Percentiles rank a stretch among this genome's conserved stretches.
These are phyloP conservation scores for Xerocomellus chrysenteron DNA, from an alignment of 768 basidiomycete genomes.

Conservation along the genomic window DNA sequence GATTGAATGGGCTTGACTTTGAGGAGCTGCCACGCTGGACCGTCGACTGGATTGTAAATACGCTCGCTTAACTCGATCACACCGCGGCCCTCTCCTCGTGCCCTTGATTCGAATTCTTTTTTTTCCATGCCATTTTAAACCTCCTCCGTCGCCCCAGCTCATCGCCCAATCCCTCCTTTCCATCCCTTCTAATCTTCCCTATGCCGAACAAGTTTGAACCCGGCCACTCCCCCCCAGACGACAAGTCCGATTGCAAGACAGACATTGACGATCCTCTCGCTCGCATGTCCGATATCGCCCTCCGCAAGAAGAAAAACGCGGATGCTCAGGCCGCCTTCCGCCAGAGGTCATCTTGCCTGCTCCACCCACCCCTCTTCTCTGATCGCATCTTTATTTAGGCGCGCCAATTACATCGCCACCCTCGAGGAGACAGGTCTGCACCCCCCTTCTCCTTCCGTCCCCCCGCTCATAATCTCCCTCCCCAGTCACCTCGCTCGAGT, in stretches of 20 bases:
- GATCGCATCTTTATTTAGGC: conserved; percentile 32
- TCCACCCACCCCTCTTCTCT: conserved; percentile 10
- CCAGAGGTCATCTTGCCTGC: conserved; percentile 42
- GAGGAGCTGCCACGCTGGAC: conserved; percentile 25
- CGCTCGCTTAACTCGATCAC: conserved; percentile 39
- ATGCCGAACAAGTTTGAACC: conserved; percentile 34
- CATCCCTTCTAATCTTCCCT: neutral
- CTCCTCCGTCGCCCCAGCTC: conserved; percentile 23
- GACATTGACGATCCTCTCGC: conserved; percentile 36
- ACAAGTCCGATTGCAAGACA: conserved; percentile 36
- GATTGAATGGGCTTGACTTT: neutral
- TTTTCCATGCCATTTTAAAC: conserved; percentile 57
- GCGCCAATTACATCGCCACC: conserved; percentile 85
- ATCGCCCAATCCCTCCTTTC: conserved; percentile 8
- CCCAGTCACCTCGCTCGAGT: conserved; percentile 77
- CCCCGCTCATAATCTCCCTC: conserved; percentile 17
- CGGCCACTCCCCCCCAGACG: conserved; percentile 34
- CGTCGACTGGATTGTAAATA: conserved; percentile 36
- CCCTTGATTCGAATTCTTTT: conserved; percentile 64
- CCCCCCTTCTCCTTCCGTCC: neutral
- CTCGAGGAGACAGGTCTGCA: conserved; percentile 74
- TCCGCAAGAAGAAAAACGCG: conserved; percentile 87
- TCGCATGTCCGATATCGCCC: conserved; percentile 63
- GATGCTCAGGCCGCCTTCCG: conserved; percentile 87
- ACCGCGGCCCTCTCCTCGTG: conserved; percentile 60